phyloP scores from a whole-genome alignment of 148 eudicot genomes.

The Beta vulgaris region DNA sequence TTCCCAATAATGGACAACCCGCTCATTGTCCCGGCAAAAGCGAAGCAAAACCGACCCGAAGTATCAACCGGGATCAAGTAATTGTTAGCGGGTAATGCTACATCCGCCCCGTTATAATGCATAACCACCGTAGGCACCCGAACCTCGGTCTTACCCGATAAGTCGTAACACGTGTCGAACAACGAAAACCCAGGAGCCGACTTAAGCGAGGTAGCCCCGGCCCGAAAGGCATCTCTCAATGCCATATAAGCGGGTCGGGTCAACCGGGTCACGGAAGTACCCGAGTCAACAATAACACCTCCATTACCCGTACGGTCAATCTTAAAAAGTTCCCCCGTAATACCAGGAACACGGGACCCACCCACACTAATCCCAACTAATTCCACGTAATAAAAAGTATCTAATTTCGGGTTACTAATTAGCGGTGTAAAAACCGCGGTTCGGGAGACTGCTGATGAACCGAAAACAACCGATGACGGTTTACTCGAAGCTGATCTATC shows the following conservation, averaged over 20 bases:
- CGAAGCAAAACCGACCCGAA: constrained; percentile 78
- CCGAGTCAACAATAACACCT: constrained; percentile 86
- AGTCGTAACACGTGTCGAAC: constrained; percentile 90
- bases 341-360: constrained; percentile 58
- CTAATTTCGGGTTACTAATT: constrained; percentile 71
- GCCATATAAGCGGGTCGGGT: constrained; percentile 81
- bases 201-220: constrained; percentile 58
- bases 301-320: constrained; percentile 67
- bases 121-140: constrained; percentile 87
- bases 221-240: constrained; percentile 59
- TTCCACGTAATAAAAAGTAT: constrained; percentile 88
- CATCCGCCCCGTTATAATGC: constrained; percentile 73
- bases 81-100: constrained; percentile 77
- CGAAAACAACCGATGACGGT: constrained; percentile 79
- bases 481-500: constrained; percentile 74
- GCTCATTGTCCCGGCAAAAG: constrained; percentile 75
- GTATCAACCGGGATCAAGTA: constrained; percentile 92
- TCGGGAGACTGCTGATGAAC: constrained; percentile 51
- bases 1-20: constrained; percentile 94
- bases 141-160: constrained; percentile 74
- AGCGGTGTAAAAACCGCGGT: constrained; percentile 72
- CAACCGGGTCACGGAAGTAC: constrained; percentile 84
- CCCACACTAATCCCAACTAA: constrained; percentile 81
- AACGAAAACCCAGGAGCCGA: constrained; percentile 62
- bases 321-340: constrained; percentile 57